These are phyloP conservation scores for Nicotiana tomentosiformis DNA, from an alignment of 257 asterid species.

Conservation along the genomic window DNA sequence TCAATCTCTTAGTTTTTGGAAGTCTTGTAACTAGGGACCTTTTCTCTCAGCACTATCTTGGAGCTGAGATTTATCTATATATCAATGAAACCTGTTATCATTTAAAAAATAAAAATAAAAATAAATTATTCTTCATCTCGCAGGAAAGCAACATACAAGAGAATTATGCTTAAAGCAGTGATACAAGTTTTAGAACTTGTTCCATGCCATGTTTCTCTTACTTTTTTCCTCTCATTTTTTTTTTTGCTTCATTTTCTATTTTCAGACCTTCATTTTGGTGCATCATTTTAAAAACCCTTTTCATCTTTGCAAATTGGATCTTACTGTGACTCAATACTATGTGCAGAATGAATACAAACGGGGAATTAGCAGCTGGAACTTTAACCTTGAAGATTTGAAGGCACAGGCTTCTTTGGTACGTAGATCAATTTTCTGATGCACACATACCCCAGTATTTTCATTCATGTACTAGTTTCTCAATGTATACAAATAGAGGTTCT, in stretches of 20 bases:
- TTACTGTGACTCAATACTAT: constrained; percentile 8
- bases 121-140: background rate
- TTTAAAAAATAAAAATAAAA: too few species aligned
- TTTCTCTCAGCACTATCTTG: too few species aligned
- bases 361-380: constrained; percentile 68
- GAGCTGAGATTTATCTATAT: too few species aligned
- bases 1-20: too few species aligned
- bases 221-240: background rate
- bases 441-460: background rate
- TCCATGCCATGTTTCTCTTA: background rate
- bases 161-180: background rate
- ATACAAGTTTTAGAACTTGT: background rate
- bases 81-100: too few species aligned
- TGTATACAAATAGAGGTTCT: background rate
- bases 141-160: background rate
- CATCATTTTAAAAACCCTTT: background rate
- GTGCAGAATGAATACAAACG: constrained; percentile 63
- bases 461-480: background rate
- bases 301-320: background rate
- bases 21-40: too few species aligned
- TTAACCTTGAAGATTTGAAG: constrained; percentile 61
- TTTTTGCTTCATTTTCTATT: background rate
- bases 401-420: constrained; percentile 63
- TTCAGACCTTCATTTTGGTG: background rate
- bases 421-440: background rate